A percentile compares a stretch with the other conserved stretches of the same genome.
Conservation (phyloP, 1,139 yeast species). For the Pichia sp. region DNA sequence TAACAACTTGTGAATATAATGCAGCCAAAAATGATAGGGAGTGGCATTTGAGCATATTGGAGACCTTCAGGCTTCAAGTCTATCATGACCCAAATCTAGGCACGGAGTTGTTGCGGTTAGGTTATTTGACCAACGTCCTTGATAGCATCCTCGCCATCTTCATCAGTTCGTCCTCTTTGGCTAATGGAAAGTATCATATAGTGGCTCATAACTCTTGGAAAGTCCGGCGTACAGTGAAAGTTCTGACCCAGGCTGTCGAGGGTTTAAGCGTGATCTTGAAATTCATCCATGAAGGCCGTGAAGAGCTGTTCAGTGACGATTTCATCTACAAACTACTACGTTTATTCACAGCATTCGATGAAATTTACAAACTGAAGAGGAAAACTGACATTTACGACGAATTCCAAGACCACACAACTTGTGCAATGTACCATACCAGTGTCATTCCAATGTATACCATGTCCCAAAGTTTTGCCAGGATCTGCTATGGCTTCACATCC, state of each 20-base stretch:
- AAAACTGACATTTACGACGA: slow-evolving; percentile 69
- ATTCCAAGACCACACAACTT: slow-evolving; percentile 44
- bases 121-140: slow-evolving; percentile 40
- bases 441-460: slow-evolving; percentile 46
- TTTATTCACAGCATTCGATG: slow-evolving; percentile 42
- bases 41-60: slow-evolving; percentile 51
- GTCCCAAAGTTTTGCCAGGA: slow-evolving; percentile 41
- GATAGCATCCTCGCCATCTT: slow-evolving; percentile 21
- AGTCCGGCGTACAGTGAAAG: slow-evolving; percentile 11
- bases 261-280: slow-evolving; percentile 23
- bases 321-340: slow-evolving; percentile 21
- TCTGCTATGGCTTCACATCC: slow-evolving; percentile 29
- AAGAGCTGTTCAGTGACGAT: slow-evolving; percentile 18
- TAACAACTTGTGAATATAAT: slow-evolving; percentile 50
- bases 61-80: slow-evolving; percentile 56
- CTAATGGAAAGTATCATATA: slow-evolving; percentile 8
- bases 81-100: slow-evolving; percentile 33
- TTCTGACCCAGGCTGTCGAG: slow-evolving; percentile 14
- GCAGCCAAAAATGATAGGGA: slow-evolving; percentile 58
- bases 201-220: slow-evolving; percentile 3
- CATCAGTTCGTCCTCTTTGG: slow-evolving; percentile 5
- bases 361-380: slow-evolving; percentile 50
- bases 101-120: slow-evolving; percentile 38
- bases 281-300: slow-evolving; percentile 25
- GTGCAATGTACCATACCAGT: slow-evolving; percentile 37